These are phyloP conservation scores for Suillus plorans DNA, from an alignment of 768 basidiomycete species.

Conservation along the genomic window DNA sequence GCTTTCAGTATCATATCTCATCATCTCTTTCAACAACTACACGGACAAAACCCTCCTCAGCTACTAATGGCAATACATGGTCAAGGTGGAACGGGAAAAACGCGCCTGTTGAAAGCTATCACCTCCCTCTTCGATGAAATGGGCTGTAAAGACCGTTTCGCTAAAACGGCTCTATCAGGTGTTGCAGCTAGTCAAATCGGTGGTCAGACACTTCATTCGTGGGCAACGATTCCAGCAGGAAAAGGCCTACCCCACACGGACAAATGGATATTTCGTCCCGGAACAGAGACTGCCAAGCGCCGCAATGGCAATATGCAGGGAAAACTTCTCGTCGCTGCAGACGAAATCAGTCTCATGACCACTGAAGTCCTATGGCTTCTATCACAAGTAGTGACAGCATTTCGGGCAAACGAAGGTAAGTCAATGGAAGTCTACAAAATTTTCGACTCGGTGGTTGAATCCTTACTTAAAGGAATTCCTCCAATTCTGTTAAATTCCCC, in stretches of 20 bases:
- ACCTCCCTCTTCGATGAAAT: constrained; percentile 29
- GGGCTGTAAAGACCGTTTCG: not conserved
- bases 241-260: not conserved
- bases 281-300: not conserved
- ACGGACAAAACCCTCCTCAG: constrained; percentile 15
- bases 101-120: constrained; percentile 32
- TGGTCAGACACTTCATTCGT: not conserved
- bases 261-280: not conserved
- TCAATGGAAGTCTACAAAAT: no score
- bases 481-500: constrained; percentile 4
- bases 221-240: not conserved
- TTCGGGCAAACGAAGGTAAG: no score
- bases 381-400: no score
- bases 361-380: no score
- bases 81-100: constrained; percentile 24
- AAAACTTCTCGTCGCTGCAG: not conserved
- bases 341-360: no score
- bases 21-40: constrained; percentile 19
- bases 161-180: not conserved
- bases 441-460: not conserved
- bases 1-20: constrained; percentile 38
- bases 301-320: not conserved
- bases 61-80: constrained; percentile 40
- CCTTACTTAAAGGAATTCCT: not conserved
- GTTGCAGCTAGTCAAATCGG: not conserved